A percentile compares a stretch with the other conserved stretches of the same genome.
Evolutionary conservation across 352 stramenopile species (phyloP).

Genomic region (Salisapilia sapeloensis): DNA sequence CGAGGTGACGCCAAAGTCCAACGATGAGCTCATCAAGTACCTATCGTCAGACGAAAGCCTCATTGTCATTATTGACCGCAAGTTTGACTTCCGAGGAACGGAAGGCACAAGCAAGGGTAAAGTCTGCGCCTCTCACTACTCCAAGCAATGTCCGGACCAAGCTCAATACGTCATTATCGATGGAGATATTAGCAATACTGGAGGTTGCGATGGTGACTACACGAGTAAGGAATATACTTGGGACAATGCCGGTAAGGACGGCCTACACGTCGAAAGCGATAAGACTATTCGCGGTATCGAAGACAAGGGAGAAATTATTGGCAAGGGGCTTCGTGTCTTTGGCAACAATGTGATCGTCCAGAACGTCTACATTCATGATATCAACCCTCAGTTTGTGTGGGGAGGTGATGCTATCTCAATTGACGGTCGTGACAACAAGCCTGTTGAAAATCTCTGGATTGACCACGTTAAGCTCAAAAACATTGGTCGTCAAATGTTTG

Average conservation of each 20-base stretch:
- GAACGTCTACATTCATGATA: constrained; percentile 10
- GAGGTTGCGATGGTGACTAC: constrained; percentile 17
- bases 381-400: constrained; percentile 10
- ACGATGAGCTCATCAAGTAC: constrained; percentile 21
- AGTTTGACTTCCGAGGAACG: constrained; percentile 27
- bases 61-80: constrained; percentile 28
- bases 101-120: constrained; percentile 27
- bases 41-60: constrained; percentile 14
- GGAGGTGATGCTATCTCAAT: constrained; percentile 13
- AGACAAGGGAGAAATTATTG: constrained; percentile 13
- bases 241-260: constrained; percentile 16
- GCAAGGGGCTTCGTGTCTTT: constrained; percentile 17
- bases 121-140: constrained; percentile 18
- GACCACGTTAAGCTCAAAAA: too few relatives aligned
- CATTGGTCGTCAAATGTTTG: too few relatives aligned
- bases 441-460: constrained; percentile 9
- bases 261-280: constrained; percentile 9
- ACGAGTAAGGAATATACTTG: constrained; percentile 16
- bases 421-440: constrained; percentile 5
- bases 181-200: constrained; percentile 29
- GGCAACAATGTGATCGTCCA: constrained; percentile 13
- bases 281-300: constrained; percentile 26
- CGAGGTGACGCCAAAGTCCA: constrained; percentile 15
- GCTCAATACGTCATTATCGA: constrained; percentile 36
- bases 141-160: constrained; percentile 18